Evolutionary conservation across 148 eudicot species (phyloP), one percentile per base, ranked within the genome.

Genomic region (Nyssa sinensis): DNA sequence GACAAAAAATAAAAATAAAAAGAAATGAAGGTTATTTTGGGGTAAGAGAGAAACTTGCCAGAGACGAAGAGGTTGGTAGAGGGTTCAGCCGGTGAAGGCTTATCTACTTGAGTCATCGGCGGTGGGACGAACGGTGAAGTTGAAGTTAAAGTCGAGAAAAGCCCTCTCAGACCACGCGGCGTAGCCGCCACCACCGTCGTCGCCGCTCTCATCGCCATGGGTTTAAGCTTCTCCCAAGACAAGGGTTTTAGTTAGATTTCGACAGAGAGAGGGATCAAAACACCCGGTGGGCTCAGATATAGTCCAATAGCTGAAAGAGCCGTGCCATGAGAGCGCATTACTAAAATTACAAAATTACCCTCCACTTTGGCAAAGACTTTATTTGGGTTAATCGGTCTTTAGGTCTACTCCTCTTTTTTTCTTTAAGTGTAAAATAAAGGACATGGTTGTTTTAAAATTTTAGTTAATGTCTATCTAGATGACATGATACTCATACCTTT

Each of bases 51-150:
- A 59, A 17, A 73, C 14, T 51, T 58, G 60, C 85, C 85, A 13
- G 85, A 79, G 64, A 82, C 82, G 75, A 82, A 82, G 64, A 82
- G 85, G 55, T 82, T 76, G 64, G 67, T 57, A 19, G 80, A 82
- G 37, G 85, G 85, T 11, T 78, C 85, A 30, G 80, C 82, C 1
- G 80, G 65, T 68, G 81, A 79, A 5, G 79, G 71, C 74, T 71
- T 75, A 31, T 75, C 69, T 0, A 77, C 53, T 53, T 74, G 77
- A 39, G 64, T 55, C 19, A 67, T 3, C 55, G 64, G 74, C 16
- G 81, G 75, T 21, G 59, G 57, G 57, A 21, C 30, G 35, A 82
- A 79, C 27, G 80, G 80, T 5, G 75, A 75, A 14, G 71, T 68
- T 6, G 79, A 55, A 25, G 70, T 25, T 7, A 64, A 23, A 13